Evolutionary conservation across 306 rosid species (phyloP).

Genomic region (Hippophae gyantsensis): DNA sequence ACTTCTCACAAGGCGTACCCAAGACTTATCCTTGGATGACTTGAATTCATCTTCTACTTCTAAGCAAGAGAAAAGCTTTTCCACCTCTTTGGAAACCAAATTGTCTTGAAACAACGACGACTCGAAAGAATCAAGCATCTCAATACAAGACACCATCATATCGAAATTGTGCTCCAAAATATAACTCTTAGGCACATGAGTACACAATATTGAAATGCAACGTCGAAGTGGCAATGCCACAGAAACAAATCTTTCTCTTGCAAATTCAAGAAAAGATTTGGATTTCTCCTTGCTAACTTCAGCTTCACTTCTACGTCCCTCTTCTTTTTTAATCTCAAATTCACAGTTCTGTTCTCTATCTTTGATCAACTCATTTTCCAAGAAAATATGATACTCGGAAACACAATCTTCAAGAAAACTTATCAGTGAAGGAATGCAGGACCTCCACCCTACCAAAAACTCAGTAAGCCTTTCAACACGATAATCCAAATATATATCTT

Average conservation of each 20-base stretch:
- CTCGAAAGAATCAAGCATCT: conserved; percentile 31
- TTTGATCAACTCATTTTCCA: conserved; percentile 32
- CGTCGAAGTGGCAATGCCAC: conserved; percentile 22
- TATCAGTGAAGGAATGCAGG: conserved; percentile 43
- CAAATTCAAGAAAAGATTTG: conserved; percentile 47
- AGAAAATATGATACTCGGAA: conserved; percentile 40
- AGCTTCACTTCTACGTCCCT: conserved; percentile 10
- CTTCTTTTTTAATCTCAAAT: background rate
- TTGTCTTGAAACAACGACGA: conserved; percentile 24
- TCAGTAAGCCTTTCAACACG: conserved; percentile 30
- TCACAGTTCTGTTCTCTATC: conserved; percentile 10
- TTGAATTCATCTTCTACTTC: conserved; percentile 11
- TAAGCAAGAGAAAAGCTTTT: conserved; percentile 29
- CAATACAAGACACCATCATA: conserved; percentile 22
- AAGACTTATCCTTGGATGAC: conserved; percentile 3
- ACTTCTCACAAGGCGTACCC: conserved; percentile 23
- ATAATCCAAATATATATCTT: conserved; percentile 48
- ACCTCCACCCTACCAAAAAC: conserved; percentile 34
- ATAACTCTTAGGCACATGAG: conserved; percentile 43
- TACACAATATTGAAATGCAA: conserved; percentile 35
- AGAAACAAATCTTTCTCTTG: conserved; percentile 33
- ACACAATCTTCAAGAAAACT: conserved; percentile 53
- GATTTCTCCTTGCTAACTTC: conserved; percentile 11
- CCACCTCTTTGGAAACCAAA: conserved; percentile 26
- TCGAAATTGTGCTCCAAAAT: conserved; percentile 25